Conservation (phyloP, 495 filamentous ascomycete species). For the Neurospora discreta region DNA sequence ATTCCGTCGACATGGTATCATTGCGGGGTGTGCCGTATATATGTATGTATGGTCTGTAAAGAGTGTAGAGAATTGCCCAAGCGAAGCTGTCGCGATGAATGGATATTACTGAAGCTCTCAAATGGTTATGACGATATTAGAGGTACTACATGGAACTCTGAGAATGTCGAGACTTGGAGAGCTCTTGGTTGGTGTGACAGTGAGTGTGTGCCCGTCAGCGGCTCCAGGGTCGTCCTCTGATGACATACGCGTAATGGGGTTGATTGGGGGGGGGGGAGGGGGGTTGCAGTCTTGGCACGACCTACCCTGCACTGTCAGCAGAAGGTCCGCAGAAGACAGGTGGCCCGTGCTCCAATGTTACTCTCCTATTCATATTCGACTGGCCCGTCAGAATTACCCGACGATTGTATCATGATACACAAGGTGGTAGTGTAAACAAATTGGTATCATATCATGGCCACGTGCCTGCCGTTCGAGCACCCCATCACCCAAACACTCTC, state of each 20-base stretch:
- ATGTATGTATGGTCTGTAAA: not conserved
- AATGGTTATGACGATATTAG: not conserved
- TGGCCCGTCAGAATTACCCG: too few relatives aligned
- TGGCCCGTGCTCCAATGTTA: not conserved
- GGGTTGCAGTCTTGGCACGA: not conserved
- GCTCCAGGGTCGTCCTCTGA: not conserved
- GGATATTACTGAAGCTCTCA: not conserved
- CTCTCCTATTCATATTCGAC: too few relatives aligned
- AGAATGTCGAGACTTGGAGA: not conserved
- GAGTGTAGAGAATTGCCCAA: not conserved
- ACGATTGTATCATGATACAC: too few relatives aligned
- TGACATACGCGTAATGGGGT: not conserved
- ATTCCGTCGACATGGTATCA: conserved; percentile 28
- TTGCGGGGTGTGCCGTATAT: not conserved
- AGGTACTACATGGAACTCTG: not conserved
- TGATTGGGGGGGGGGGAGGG: too few relatives aligned
- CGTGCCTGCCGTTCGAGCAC: not conserved
- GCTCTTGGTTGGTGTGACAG: not conserved
- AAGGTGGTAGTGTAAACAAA: not conserved
- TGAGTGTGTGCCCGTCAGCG: too few relatives aligned
- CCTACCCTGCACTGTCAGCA: not conserved
- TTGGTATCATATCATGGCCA: not conserved
- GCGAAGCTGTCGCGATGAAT: not conserved
- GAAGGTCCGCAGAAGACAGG: not conserved
- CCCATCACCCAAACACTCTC: not conserved